phyloP scores from a whole-genome alignment of 768 basidiomycete genomes.

The Tricholoma flavovirens region DNA sequence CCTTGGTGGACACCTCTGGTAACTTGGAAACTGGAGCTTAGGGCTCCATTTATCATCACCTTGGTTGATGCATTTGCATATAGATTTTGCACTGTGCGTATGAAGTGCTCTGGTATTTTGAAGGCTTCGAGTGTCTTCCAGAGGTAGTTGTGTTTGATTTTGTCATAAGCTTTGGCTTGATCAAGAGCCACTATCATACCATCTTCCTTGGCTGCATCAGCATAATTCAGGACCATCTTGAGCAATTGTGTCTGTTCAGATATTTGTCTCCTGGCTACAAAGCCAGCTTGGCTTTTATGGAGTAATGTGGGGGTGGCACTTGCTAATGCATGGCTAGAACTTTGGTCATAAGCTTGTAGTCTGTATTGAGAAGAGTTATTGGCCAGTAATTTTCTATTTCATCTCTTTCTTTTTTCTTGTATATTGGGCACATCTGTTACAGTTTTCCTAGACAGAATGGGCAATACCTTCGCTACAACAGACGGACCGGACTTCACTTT shows the following conservation, averaged over 20 bases:
- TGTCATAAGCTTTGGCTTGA: neutral
- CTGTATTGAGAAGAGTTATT: neutral
- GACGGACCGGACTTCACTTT: too few relatives aligned
- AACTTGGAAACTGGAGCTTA: constrained; percentile 10
- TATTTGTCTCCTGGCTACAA: constrained; percentile 3
- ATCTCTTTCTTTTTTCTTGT: constrained; percentile 2
- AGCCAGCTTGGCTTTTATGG: constrained; percentile 4
- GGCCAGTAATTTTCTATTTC: neutral
- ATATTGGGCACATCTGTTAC: too few relatives aligned
- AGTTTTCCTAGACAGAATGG: too few relatives aligned
- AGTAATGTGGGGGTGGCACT: neutral
- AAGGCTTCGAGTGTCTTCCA: neutral
- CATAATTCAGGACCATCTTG: neutral
- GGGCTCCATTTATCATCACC: constrained; percentile 13
- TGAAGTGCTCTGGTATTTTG: constrained; percentile 11
- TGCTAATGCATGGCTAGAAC: neutral
- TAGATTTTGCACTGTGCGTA: constrained; percentile 8
- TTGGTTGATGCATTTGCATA: constrained; percentile 11
- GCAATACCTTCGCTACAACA: too few relatives aligned
- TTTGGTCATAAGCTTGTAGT: constrained; percentile 7
- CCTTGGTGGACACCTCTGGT: constrained; percentile 5
- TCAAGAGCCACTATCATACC: neutral
- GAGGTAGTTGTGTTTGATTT: neutral
- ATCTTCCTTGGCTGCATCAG: neutral
- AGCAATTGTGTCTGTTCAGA: constrained; percentile 1